Evolutionary conservation across 306 rosid genomes (phyloP).

Genomic region (Castanopsis chinensis): DNA sequence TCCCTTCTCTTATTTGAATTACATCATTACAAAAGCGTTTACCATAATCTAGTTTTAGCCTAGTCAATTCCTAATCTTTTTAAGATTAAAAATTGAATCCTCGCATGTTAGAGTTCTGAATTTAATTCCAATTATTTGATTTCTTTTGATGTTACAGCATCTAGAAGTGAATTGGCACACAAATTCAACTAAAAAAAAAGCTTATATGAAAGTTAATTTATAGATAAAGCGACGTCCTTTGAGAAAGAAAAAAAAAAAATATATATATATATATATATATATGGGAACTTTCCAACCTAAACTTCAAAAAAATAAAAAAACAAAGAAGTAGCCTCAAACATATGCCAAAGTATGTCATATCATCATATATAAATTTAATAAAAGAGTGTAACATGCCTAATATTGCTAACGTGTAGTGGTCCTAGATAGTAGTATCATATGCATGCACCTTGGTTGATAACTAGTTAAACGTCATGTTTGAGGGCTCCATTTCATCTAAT

Average conservation of each 20-base stretch:
- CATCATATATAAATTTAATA: not conserved
- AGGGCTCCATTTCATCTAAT: constrained; percentile 49
- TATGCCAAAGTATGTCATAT: constrained; percentile 5
- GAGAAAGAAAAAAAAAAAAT: not conserved
- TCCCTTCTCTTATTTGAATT: no score
- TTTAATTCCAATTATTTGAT: not conserved
- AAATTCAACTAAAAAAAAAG: not conserved
- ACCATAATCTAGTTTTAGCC: no score
- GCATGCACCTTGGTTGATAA: constrained; percentile 31
- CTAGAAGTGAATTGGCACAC: constrained; percentile 15
- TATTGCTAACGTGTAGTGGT: not conserved
- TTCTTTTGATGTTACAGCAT: constrained; percentile 10
- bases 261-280: no score
- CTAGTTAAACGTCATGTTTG: constrained; percentile 34
- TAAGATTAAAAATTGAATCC: not conserved
- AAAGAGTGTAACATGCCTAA: constrained; percentile 1
- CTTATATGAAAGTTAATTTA: not conserved
- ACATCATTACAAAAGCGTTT: no score
- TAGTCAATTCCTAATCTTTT: not conserved
- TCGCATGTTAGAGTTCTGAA: not conserved
- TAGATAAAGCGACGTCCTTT: constrained; percentile 14
- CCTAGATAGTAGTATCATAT: not conserved
- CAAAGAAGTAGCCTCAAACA: constrained; percentile 2
- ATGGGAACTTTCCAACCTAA: constrained; percentile 26
- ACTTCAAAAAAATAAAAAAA: constrained; percentile 9